Evolutionary conservation across 2,329 filamentous ascomycete genomes (phyloP).

Genomic region (Cladobotryum mycophilum): DNA sequence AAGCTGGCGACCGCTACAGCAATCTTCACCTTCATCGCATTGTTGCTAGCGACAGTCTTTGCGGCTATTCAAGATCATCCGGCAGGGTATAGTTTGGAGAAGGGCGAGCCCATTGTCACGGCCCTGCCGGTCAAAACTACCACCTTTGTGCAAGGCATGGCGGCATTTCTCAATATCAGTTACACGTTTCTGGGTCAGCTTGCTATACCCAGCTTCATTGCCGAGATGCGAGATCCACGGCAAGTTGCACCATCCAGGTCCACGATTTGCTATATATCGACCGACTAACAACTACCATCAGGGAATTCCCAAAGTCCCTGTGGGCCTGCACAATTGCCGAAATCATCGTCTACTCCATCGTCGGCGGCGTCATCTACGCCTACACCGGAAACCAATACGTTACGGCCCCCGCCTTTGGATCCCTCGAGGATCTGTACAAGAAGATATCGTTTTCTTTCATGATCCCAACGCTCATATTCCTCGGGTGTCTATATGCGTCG

Average conservation of each 20-base stretch:
- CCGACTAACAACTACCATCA: slow-evolving; percentile 20
- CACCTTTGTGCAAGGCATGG: slow-evolving; percentile 75
- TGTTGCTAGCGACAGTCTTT: slow-evolving; percentile 78
- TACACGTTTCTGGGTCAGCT: slow-evolving; percentile 97
- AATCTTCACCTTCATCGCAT: slow-evolving; percentile 83
- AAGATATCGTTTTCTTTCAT: slow-evolving; percentile 92
- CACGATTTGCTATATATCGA: neutral
- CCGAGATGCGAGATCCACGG: slow-evolving; percentile 72
- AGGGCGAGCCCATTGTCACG: slow-evolving; percentile 61
- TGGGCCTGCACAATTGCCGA: slow-evolving; percentile 88
- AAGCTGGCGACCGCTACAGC: slow-evolving; percentile 75
- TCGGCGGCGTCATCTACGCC: slow-evolving; percentile 76
- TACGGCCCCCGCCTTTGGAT: slow-evolving; percentile 80
- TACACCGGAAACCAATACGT: slow-evolving; percentile 88
- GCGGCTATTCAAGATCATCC: slow-evolving; percentile 70
- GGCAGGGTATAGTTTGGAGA: slow-evolving; percentile 52
- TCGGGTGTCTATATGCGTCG: slow-evolving; percentile 85
- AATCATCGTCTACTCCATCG: slow-evolving; percentile 76
- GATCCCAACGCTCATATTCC: slow-evolving; percentile 89
- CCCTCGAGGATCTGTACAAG: slow-evolving; percentile 70
- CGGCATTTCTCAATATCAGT: slow-evolving; percentile 88
- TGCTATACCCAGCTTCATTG: slow-evolving; percentile 88
- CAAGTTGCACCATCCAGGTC: slow-evolving; percentile 18
- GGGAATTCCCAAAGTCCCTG: slow-evolving; percentile 86
- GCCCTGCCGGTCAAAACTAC: slow-evolving; percentile 63